A percentile compares a stretch with the other conserved stretches of the same genome.
phyloP scores from a whole-genome alignment of 1,284 basidiomycete genomes.

The Pholiota adiposa region DNA sequence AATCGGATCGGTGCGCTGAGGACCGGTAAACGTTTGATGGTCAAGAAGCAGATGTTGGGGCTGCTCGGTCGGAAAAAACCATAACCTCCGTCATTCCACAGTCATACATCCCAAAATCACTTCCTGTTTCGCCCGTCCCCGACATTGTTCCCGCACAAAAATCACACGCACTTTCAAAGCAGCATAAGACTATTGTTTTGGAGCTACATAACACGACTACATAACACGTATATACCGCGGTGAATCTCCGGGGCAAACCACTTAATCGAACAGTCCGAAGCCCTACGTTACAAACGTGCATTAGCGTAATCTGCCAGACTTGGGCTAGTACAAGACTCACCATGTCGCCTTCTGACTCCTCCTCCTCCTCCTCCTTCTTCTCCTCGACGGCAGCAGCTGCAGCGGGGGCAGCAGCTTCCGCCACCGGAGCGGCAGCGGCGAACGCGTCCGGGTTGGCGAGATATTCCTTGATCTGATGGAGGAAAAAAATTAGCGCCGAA shows the following conservation, averaged over 20 bases:
- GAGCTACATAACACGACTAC: slow-evolving; percentile 14
- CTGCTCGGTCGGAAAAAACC: slow-evolving; percentile 4
- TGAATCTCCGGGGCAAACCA: slow-evolving; percentile 22
- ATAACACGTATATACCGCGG: slow-evolving; percentile 23
- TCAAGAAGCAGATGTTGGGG: slow-evolving; percentile 1
- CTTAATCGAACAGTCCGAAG: slow-evolving; percentile 89
- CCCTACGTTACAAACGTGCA: slow-evolving; percentile 47
- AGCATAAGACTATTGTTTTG: slow-evolving; percentile 5
- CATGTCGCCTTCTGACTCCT: slow-evolving; percentile 83
- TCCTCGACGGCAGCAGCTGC: slow-evolving; percentile 57
- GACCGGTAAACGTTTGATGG: slow-evolving; percentile 32
- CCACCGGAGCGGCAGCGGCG: slow-evolving; percentile 77
- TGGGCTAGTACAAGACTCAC: slow-evolving; percentile 39
- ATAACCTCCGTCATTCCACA: slow-evolving; percentile 9
- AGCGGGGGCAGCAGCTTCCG: slow-evolving; percentile 48
- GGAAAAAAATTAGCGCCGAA: slow-evolving; percentile 29
- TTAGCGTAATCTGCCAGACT: slow-evolving; percentile 12
- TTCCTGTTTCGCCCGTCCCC: slow-evolving; percentile 22
- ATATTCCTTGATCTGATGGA: slow-evolving; percentile 88
- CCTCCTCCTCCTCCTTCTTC: slow-evolving; percentile 78
- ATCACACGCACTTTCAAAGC: slow-evolving; percentile 5
- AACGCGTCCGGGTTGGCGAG: slow-evolving; percentile 98
- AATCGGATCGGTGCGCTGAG: slow-evolving; percentile 33
- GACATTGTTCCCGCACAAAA: slow-evolving; percentile 15
- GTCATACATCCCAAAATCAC: slow-evolving; percentile 6